Base-by-base conservation (phyloP, 2,329 filamentous ascomycete genomes). In the Talaromyces rugulosus region DNA sequence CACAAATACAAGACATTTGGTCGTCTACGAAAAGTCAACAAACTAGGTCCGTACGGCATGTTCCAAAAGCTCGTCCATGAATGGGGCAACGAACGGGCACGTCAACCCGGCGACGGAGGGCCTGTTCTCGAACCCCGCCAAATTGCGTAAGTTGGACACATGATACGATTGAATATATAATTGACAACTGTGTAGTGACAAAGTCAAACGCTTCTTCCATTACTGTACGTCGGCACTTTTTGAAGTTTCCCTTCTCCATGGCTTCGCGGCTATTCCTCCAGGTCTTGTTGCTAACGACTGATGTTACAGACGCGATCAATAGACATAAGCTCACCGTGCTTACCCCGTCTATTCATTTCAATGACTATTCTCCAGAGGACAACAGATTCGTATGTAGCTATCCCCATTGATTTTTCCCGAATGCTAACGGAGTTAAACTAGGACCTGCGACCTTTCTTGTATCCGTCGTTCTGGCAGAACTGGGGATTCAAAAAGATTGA, bases 391-490 rank as follows among this genome's bases (percentile, higher is more conserved):
- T 60, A 47, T 34, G 58, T 8, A 31, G 1, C 16, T 14, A 18
- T 18, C 16, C n/a, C 11, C 23, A 27, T 8, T 27, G 11, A 27
- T 5, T 27, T 27, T 16, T 47, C 51, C 6, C 5, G 14, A 27
- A 16, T 44, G 12, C 52, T 60, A 56, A 60, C 27, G 4, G 3
- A n/a, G 28, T 1, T 47, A 23, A 47, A 6, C 14, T 27, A 60
- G 58, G 85, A 87, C 73, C 75, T 78, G 66, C 74, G 79, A 61
- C 82, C 81, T 5, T 84, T 84, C 66, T 69, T 83, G 59, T 86
- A 72, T 50, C 68, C 66, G 4, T 58, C 62, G 1, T 61, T 57
- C 23, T 64, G 51, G 47, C 54, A 58, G 33, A 71, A 67, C 31
- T 77, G 72, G 64, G 73, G 77, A 34, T 74, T 77, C 64, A 68